A percentile compares a stretch with the other conserved stretches of the same genome.
These are phyloP conservation scores for Hyphopichia homilentoma DNA, from an alignment of 805 yeast genomes.

Conservation along the genomic window DNA sequence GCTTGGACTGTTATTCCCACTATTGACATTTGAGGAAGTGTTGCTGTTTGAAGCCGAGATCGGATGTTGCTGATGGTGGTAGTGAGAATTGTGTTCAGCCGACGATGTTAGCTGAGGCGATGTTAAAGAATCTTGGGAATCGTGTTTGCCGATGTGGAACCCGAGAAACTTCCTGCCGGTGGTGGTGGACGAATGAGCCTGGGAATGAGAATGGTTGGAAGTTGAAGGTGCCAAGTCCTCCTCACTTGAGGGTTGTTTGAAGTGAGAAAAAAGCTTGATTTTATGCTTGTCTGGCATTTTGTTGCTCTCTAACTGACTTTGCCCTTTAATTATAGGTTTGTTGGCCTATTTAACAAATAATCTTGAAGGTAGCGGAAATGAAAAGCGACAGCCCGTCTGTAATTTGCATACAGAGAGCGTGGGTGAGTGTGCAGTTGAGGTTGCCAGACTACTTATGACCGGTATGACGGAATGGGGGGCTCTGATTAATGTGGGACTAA, in stretches of 20 bases:
- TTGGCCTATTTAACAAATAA: too few species aligned
- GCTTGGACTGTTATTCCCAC: neutral
- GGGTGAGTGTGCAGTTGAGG: too few species aligned
- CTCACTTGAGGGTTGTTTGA: conserved; percentile 26
- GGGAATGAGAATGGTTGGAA: conserved; percentile 27
- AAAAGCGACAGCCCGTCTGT: too few species aligned
- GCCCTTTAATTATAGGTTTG: too few species aligned
- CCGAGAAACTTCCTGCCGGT: conserved; percentile 31
- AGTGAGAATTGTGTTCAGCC: conserved; percentile 19
- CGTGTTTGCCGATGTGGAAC: conserved; percentile 40
- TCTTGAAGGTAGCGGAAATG: too few species aligned
- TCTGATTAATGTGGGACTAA: too few species aligned
- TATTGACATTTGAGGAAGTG: conserved; percentile 3
- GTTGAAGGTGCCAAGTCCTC: conserved; percentile 26
- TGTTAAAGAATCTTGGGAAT: conserved; percentile 32
- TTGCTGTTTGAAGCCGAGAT: conserved; percentile 4
- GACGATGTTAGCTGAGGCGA: conserved; percentile 35
- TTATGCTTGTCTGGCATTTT: conserved; percentile 43
- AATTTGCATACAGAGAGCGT: too few species aligned
- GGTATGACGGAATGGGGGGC: too few species aligned
- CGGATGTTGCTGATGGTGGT: conserved; percentile 7
- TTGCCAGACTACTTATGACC: too few species aligned
- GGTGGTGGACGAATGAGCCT: neutral
- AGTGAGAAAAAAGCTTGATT: conserved; percentile 37
- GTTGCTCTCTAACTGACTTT: too few species aligned